Conservation (phyloP, 306 rosid genomes). For the Mucuna pruriens region DNA sequence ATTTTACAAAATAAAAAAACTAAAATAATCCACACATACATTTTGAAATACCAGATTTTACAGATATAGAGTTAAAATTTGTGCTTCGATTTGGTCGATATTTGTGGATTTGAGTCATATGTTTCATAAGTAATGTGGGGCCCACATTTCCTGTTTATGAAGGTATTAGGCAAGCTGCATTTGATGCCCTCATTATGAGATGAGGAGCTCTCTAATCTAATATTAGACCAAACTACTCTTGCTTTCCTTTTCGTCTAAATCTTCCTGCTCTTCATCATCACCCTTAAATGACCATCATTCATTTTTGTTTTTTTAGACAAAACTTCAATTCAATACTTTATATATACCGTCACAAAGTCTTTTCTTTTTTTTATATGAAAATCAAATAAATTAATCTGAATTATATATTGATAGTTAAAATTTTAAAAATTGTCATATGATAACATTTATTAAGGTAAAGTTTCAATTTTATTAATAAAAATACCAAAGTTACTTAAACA, state of each 20-base stretch:
- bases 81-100: not conserved
- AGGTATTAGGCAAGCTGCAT: not conserved
- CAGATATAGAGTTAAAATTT: not conserved
- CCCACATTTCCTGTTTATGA: not conserved
- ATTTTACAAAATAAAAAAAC: not conserved
- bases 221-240: not conserved
- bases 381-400: too few relatives aligned
- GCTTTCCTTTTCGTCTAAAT: conserved; percentile 17
- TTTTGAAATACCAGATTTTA: not conserved
- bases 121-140: not conserved
- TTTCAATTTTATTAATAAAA: too few relatives aligned
- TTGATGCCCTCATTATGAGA: not conserved
- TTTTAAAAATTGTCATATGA: too few relatives aligned
- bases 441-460: too few relatives aligned
- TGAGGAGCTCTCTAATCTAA: not conserved
- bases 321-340: too few relatives aligned
- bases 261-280: not conserved
- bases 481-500: too few relatives aligned
- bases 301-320: not conserved
- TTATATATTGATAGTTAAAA: too few relatives aligned
- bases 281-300: not conserved
- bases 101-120: not conserved
- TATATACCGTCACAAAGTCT: too few relatives aligned
- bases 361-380: too few relatives aligned
- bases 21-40: not conserved